These are phyloP conservation scores for Monosporascus sp. DNA, from an alignment of 2,329 filamentous ascomycete species.

Conservation along the genomic window DNA sequence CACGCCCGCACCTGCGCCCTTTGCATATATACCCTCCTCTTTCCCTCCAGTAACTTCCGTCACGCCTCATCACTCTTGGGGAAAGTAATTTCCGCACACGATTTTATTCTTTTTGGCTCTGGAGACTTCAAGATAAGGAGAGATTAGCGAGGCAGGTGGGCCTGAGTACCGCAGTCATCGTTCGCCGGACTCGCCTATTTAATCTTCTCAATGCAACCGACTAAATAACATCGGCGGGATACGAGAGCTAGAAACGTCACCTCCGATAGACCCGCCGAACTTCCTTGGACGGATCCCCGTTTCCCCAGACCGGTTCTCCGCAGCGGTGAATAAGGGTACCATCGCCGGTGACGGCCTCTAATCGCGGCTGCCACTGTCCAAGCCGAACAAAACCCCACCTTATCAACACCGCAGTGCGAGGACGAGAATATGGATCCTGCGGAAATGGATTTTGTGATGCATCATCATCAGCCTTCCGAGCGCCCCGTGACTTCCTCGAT, in stretches of 20 bases:
- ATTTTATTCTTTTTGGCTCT: too few relatives aligned
- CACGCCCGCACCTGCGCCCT: too few relatives aligned
- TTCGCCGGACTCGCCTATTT: not conserved
- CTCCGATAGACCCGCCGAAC: not conserved
- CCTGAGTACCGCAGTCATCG: not conserved
- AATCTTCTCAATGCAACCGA: not conserved
- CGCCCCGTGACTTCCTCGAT: slow-evolving; percentile 7
- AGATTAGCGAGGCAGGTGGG: too few relatives aligned
- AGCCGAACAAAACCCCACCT: not conserved
- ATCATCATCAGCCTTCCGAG: slow-evolving; percentile 13
- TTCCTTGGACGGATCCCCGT: not conserved
- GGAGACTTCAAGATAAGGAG: too few relatives aligned
- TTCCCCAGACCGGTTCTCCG: not conserved
- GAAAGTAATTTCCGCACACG: too few relatives aligned
- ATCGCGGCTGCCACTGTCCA: not conserved
- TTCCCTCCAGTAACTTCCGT: too few relatives aligned
- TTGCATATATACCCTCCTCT: too few relatives aligned
- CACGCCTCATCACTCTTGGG: too few relatives aligned
- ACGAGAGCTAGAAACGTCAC: not conserved
- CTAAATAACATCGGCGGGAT: slow-evolving; percentile 1
- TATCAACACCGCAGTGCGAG: not conserved
- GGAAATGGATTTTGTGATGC: slow-evolving; percentile 25
- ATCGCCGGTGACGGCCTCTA: too few relatives aligned
- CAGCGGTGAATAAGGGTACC: not conserved
- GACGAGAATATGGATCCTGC: slow-evolving; percentile 17